Conservation (phyloP, 108 stramenopile genomes). For the Fistulifera pelliculosa region DNA sequence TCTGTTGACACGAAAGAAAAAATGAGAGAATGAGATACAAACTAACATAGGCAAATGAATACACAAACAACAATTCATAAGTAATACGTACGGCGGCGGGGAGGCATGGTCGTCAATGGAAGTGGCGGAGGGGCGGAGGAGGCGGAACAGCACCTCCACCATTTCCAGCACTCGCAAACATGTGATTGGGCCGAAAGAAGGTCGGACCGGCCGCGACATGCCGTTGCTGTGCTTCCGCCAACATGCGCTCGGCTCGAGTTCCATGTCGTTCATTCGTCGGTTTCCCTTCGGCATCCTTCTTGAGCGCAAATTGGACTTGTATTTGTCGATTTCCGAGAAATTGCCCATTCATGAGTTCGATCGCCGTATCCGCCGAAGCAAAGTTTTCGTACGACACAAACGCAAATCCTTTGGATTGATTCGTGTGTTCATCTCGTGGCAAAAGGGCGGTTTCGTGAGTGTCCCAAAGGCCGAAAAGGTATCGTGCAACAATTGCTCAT, state of each 20-base stretch:
- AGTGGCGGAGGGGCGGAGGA: slow-evolving; percentile 24
- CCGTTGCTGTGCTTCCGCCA: slow-evolving; percentile 65
- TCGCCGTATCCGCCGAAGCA: slow-evolving; percentile 92
- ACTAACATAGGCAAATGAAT: no score
- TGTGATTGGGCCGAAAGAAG: slow-evolving; percentile 13
- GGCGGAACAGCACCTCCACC: slow-evolving; percentile 13
- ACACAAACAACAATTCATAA: no score
- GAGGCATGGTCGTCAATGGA: slow-evolving; percentile 1
- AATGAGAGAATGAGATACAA: no score
- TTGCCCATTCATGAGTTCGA: slow-evolving; percentile 98
- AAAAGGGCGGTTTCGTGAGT: slow-evolving; percentile 83
- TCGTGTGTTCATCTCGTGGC: slow-evolving; percentile 83
- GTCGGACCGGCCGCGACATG: not conserved
- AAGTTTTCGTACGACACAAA: slow-evolving; percentile 93
- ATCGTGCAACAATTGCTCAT: slow-evolving; percentile 97
- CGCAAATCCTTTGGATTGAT: slow-evolving; percentile 87
- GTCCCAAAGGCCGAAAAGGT: slow-evolving; percentile 97
- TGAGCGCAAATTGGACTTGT: slow-evolving; percentile 95
- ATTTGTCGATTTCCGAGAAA: slow-evolving; percentile 95
- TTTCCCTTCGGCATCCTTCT: slow-evolving; percentile 71
- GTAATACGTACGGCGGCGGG: not conserved
- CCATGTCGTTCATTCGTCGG: slow-evolving; percentile 88
- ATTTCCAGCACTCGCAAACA: slow-evolving; percentile 13
- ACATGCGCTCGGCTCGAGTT: slow-evolving; percentile 91
- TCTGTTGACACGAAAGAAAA: not conserved